Evolutionary conservation across 345 rosid species (phyloP).

Genomic region (Camelina neglecta): DNA sequence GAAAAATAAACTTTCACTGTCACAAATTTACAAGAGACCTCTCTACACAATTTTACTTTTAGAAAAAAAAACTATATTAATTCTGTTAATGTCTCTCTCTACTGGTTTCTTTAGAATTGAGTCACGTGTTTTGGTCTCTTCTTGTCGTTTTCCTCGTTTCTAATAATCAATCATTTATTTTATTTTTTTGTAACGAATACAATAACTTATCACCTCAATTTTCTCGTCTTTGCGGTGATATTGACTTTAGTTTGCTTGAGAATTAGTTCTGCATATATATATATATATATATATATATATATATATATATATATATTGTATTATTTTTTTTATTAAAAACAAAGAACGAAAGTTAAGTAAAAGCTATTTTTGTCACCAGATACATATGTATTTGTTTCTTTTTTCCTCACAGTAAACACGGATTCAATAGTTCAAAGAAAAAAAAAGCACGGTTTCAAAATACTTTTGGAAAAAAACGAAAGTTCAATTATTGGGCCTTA

Average conservation of each 20-base stretch:
- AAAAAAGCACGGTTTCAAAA: background rate
- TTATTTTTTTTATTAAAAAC: background rate
- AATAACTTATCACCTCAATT: background rate
- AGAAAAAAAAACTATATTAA: no score
- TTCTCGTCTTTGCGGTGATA: background rate
- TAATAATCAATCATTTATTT: background rate
- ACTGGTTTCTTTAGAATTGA: background rate
- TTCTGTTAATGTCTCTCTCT: no score
- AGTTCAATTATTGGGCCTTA: slow-evolving; percentile 3
- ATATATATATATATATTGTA: background rate
- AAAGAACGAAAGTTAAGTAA: background rate
- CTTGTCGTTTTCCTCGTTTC: slow-evolving; percentile 22
- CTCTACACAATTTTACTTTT: background rate
- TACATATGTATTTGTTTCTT: background rate
- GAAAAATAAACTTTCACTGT: background rate
- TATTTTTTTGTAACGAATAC: background rate
- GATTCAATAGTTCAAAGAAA: background rate
- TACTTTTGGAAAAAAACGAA: background rate
- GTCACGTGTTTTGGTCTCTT: slow-evolving; percentile 12
- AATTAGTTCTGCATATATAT: background rate
- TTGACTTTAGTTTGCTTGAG: background rate
- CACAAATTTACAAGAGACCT: background rate
- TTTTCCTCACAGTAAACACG: background rate
- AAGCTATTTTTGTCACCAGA: slow-evolving; percentile 2
- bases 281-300: background rate